phyloP scores from a whole-genome alignment of 352 stramenopile genomes.

The Thraustochytrium sp. region DNA sequence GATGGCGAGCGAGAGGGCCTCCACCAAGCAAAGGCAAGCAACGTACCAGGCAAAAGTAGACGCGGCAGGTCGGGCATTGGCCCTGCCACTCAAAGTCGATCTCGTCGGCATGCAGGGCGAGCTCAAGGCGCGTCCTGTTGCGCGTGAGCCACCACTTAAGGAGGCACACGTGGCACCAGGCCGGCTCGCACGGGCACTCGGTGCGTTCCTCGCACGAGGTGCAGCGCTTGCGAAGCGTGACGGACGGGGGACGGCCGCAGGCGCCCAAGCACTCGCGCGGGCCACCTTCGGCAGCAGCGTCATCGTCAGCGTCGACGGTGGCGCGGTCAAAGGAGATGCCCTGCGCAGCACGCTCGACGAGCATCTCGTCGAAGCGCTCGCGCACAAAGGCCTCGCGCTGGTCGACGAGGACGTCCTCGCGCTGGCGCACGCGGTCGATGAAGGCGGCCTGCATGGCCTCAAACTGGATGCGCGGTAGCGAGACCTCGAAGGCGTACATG shows the following conservation, averaged over 20 bases:
- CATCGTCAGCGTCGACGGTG: neutral
- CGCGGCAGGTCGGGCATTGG: constrained; percentile 24
- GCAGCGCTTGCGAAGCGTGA: neutral
- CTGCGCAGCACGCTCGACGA: neutral
- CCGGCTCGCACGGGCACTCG: constrained; percentile 14
- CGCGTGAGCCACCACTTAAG: constrained; percentile 22
- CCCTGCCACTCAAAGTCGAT: constrained; percentile 14
- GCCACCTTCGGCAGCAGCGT: too few species aligned
- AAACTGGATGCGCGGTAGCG: constrained; percentile 17
- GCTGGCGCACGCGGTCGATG: constrained; percentile 12
- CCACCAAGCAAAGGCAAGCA: neutral
- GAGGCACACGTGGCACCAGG: constrained; percentile 16
- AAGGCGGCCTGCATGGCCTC: constrained; percentile 3
- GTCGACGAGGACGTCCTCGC: neutral
- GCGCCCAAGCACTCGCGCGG: constrained; percentile 28
- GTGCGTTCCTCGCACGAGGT: neutral
- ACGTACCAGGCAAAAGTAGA: constrained; percentile 35
- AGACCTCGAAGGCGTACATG: constrained; percentile 1
- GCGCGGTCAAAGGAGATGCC: neutral
- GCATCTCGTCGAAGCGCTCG: neutral
- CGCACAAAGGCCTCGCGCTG: neutral
- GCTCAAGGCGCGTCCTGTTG: constrained; percentile 19
- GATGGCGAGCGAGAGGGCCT: too few species aligned
- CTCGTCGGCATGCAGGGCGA: neutral
- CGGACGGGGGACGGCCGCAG: neutral